These are phyloP conservation scores for Penicillium simplicissimum DNA, from an alignment of 495 filamentous ascomycete genomes.

Conservation along the genomic window DNA sequence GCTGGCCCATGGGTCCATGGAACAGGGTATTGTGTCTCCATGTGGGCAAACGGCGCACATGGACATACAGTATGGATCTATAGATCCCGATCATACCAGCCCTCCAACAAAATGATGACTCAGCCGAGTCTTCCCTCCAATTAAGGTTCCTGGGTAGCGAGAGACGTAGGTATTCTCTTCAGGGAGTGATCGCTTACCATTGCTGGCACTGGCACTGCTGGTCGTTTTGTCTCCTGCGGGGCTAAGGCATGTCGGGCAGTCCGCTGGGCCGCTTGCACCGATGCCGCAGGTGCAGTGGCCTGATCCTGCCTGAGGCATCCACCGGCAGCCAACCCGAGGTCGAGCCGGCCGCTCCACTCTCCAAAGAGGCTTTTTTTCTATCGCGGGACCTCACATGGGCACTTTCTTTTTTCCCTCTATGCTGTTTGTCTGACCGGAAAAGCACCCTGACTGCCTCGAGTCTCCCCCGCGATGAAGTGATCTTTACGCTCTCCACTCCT, in stretches of 20 bases:
- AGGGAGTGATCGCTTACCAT: constrained; percentile 7
- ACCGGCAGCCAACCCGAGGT: constrained; percentile 23
- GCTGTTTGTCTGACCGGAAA: constrained; percentile 19
- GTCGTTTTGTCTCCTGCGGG: constrained; percentile 20
- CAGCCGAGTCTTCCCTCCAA: constrained; percentile 1
- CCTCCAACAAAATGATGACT: constrained; percentile 1
- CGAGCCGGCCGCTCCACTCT: constrained; percentile 31
- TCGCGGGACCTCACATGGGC: constrained; percentile 38
- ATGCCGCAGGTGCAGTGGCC: constrained; percentile 29
- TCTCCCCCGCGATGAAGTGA: constrained; percentile 42
- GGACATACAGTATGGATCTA: not conserved
- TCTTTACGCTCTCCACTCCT: constrained; percentile 26
- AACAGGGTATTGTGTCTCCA: not conserved
- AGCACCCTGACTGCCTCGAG: constrained; percentile 20
- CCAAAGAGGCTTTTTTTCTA: constrained; percentile 40
- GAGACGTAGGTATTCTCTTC: constrained; percentile 14
- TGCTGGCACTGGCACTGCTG: not conserved
- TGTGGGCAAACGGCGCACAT: not conserved
- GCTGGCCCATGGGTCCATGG: not conserved
- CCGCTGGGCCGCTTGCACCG: constrained; percentile 27
- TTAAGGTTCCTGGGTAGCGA: constrained; percentile 6
- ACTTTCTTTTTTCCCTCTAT: constrained; percentile 27
- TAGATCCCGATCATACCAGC: not conserved
- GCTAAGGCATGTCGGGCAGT: constrained; percentile 2
- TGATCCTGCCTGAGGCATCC: constrained; percentile 14